A percentile compares a stretch with the other conserved stretches of the same genome.
phyloP scores from a whole-genome alignment of 164 flowering plant species.

The Malania oleifera region DNA sequence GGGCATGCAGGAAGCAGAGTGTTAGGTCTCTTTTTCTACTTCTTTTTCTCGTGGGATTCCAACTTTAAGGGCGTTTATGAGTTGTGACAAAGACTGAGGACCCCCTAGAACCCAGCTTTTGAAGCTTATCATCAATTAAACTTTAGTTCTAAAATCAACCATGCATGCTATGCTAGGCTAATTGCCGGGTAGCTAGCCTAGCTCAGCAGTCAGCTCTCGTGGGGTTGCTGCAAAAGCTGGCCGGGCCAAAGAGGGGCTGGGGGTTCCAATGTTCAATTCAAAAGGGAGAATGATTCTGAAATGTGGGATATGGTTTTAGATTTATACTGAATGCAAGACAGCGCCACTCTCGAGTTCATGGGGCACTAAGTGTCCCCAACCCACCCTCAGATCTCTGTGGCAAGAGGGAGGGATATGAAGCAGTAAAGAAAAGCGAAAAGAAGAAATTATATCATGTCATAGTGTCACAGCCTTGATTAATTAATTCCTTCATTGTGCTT shows the following conservation, averaged over 20 bases:
- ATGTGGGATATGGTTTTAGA: conserved; percentile 23
- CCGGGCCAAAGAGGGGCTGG: conserved; percentile 21
- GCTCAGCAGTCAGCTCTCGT: too few species aligned
- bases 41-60: conserved; percentile 18
- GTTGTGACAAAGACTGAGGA: conserved; percentile 27
- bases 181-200: too few species aligned
- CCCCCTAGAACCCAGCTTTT: conserved; percentile 33
- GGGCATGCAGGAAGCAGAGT: conserved; percentile 22
- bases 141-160: conserved; percentile 27
- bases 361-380: conserved; percentile 15
- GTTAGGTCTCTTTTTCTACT: conserved; percentile 23
- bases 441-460: background rate
- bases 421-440: background rate
- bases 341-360: conserved; percentile 13
- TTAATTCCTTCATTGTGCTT: too few species aligned
- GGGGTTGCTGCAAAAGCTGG: conserved; percentile 31
- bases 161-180: too few species aligned
- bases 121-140: conserved; percentile 9
- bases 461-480: too few species aligned
- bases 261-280: conserved; percentile 29
- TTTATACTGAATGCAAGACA: conserved; percentile 50
- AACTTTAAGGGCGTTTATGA: conserved; percentile 37
- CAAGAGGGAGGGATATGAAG: background rate
- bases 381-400: background rate
- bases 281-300: conserved; percentile 46